Evolutionary conservation across 352 stramenopile species (phyloP).

Genomic region (Phytophthora macrochlamydospora): DNA sequence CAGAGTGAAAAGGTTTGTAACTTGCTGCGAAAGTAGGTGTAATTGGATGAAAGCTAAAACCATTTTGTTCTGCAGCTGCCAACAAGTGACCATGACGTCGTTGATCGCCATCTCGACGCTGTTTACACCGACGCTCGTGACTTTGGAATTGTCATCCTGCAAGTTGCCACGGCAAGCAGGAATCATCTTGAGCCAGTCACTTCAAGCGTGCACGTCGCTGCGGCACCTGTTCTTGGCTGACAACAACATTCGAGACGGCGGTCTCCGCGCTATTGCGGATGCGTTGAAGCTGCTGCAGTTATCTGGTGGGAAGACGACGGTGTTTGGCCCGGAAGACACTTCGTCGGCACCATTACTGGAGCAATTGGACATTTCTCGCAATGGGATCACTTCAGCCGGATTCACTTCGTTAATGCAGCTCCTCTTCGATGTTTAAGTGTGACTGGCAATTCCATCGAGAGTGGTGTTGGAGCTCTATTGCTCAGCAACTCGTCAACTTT

Average conservation of each 20-base stretch:
- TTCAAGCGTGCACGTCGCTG: slow-evolving; percentile 39
- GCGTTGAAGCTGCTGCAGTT: slow-evolving; percentile 35
- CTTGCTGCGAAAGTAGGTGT: neutral
- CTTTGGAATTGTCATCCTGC: slow-evolving; percentile 57
- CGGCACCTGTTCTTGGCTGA: slow-evolving; percentile 42
- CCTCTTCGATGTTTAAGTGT: slow-evolving; percentile 24
- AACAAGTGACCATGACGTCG: slow-evolving; percentile 64
- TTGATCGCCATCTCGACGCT: slow-evolving; percentile 52
- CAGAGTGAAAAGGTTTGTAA: slow-evolving; percentile 31
- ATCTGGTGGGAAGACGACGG: slow-evolving; percentile 8
- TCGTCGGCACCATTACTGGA: slow-evolving; percentile 25
- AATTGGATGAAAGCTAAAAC: too few species aligned
- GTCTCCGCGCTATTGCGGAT: slow-evolving; percentile 54
- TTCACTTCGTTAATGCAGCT: slow-evolving; percentile 38
- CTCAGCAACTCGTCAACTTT: slow-evolving; percentile 29
- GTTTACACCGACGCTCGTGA: slow-evolving; percentile 38
- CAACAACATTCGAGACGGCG: slow-evolving; percentile 65
- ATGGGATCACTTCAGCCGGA: slow-evolving; percentile 45
- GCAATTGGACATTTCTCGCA: slow-evolving; percentile 49
- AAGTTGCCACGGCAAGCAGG: slow-evolving; percentile 55
- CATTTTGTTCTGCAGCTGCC: slow-evolving; percentile 27
- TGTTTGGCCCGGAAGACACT: slow-evolving; percentile 3
- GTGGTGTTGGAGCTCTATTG: slow-evolving; percentile 30
- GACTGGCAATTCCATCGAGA: slow-evolving; percentile 42
- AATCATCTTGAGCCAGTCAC: slow-evolving; percentile 64